A percentile compares a stretch with the other conserved stretches of the same genome.
Conservation (phyloP, 108 stramenopile genomes). For the Mayamaea pseudoterrestris region DNA sequence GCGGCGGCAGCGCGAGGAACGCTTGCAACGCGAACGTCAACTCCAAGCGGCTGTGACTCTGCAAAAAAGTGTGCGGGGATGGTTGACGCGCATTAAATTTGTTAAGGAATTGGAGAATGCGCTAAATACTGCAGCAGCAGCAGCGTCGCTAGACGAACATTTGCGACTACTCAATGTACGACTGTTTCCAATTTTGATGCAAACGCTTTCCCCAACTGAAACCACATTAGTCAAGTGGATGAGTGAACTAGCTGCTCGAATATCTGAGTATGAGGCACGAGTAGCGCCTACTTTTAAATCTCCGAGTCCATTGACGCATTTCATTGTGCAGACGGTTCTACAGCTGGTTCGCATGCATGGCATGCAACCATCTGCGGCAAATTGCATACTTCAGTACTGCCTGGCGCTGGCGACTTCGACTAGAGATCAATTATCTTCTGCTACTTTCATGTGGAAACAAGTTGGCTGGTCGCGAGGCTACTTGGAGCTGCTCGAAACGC, state of each 20-base stretch:
- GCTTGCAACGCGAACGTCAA: background rate
- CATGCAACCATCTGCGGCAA: too few species aligned
- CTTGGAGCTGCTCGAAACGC: too few species aligned
- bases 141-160: background rate
- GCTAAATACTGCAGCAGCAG: background rate
- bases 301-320: too few species aligned
- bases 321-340: too few species aligned
- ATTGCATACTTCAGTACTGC: too few species aligned
- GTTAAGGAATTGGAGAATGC: background rate
- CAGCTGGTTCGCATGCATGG: too few species aligned
- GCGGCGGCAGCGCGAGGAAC: background rate
- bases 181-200: background rate
- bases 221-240: too few species aligned
- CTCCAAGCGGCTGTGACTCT: background rate
- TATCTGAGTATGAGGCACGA: background rate
- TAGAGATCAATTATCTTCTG: too few species aligned
- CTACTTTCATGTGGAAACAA: too few species aligned
- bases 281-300: background rate
- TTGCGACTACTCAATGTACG: background rate
- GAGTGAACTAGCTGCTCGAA: background rate
- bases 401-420: too few species aligned
- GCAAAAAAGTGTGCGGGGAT: background rate
- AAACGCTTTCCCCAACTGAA: too few species aligned
- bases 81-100: background rate
- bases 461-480: too few species aligned